Percentiles rank a stretch among this genome's conserved stretches.
Evolutionary conservation across 2,329 filamentous ascomycete genomes (phyloP).

Genomic region (Ophiocordyceps robertsii): DNA sequence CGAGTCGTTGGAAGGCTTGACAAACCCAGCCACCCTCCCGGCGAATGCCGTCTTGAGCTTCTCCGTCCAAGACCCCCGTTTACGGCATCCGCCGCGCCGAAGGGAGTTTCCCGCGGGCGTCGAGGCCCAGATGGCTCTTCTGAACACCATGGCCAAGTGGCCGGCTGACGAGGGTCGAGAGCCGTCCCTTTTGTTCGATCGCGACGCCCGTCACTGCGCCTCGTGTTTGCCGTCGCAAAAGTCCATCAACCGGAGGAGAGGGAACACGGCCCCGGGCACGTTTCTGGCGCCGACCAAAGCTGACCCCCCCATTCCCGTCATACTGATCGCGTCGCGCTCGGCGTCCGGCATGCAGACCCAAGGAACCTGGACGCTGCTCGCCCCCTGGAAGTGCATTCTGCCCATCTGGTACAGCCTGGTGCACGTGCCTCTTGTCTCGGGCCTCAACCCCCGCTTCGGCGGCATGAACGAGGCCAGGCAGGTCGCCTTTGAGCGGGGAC

Average conservation of each 20-base stretch:
- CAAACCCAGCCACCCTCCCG: slow-evolving; percentile 58
- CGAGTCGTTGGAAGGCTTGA: slow-evolving; percentile 39
- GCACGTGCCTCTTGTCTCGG: slow-evolving; percentile 66
- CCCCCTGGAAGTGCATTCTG: slow-evolving; percentile 82
- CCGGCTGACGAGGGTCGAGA: slow-evolving; percentile 40
- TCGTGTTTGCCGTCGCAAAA: slow-evolving; percentile 61
- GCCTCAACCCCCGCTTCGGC: slow-evolving; percentile 70
- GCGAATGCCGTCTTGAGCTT: slow-evolving; percentile 59
- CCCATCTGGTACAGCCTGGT: slow-evolving; percentile 79
- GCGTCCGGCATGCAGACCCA: slow-evolving; percentile 34
- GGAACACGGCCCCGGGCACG: slow-evolving; percentile 46
- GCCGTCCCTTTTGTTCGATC: slow-evolving; percentile 51
- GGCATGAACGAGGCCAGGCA: slow-evolving; percentile 71
- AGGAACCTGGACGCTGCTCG: slow-evolving; percentile 68
- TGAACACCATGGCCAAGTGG: slow-evolving; percentile 54
- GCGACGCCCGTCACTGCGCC: slow-evolving; percentile 50
- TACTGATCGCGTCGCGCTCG: slow-evolving; percentile 50
- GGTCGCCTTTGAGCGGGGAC: slow-evolving; percentile 63
- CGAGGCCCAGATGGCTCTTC: slow-evolving; percentile 26
- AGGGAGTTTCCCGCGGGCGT: slow-evolving; percentile 27
- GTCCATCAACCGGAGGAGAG: slow-evolving; percentile 64
- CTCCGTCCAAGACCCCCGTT: slow-evolving; percentile 62
- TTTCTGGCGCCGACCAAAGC: slow-evolving; percentile 39
- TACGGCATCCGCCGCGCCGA: slow-evolving; percentile 59
- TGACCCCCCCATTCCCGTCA: slow-evolving; percentile 67